Conservation (phyloP, 306 rosid genomes). For the Hippophae tibetana region DNA sequence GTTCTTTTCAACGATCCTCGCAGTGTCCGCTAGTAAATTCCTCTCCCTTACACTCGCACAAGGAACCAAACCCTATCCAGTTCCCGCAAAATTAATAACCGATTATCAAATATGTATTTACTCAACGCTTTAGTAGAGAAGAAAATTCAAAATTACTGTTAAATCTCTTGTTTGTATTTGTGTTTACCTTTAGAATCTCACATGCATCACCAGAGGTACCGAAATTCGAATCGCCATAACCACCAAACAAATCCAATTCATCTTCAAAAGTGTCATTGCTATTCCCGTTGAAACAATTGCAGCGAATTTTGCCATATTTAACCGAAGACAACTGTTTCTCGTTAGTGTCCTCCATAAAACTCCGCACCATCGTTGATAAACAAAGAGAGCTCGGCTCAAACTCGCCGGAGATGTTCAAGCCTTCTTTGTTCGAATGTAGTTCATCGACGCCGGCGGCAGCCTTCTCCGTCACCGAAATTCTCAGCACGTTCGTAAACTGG, state of each 20-base stretch:
- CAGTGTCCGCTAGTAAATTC: slow-evolving; percentile 63
- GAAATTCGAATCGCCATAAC: slow-evolving; percentile 31
- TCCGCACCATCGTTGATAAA: slow-evolving; percentile 76
- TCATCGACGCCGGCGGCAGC: slow-evolving; percentile 25
- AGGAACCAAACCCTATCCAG: slow-evolving; percentile 46
- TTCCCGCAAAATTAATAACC: background rate
- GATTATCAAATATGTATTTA: background rate
- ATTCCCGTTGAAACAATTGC: slow-evolving; percentile 62
- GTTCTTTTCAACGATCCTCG: slow-evolving; percentile 71
- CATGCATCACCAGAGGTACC: slow-evolving; percentile 41
- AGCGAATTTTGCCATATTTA: slow-evolving; percentile 48
- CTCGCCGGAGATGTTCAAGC: slow-evolving; percentile 22
- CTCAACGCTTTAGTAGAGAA: background rate
- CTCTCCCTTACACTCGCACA: slow-evolving; percentile 48
- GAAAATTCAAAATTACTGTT: background rate
- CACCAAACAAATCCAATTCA: slow-evolving; percentile 31
- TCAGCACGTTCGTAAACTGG: slow-evolving; percentile 53
- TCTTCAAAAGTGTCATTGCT: slow-evolving; percentile 47
- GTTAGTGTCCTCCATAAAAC: slow-evolving; percentile 63
- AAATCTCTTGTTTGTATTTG: background rate
- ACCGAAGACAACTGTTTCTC: slow-evolving; percentile 40
- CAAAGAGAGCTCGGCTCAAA: slow-evolving; percentile 70
- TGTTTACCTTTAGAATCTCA: slow-evolving; percentile 59
- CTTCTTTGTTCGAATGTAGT: slow-evolving; percentile 29
- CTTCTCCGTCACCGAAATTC: slow-evolving; percentile 36